Conservation (phyloP, 1,284 basidiomycete genomes). For the Grifola frondosa region DNA sequence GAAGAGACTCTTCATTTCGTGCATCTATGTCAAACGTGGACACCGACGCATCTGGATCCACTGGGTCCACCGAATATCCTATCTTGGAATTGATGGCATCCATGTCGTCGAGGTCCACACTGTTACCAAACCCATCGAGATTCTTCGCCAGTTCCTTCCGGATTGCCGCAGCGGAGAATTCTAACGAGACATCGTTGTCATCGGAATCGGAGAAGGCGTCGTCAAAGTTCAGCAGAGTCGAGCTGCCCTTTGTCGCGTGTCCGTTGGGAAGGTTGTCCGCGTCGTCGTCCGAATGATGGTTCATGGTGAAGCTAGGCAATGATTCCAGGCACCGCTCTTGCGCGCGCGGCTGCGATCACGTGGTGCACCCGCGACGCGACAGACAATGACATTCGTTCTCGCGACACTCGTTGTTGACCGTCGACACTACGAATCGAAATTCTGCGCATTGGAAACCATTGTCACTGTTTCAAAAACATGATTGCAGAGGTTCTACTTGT, state of each 20-base stretch:
- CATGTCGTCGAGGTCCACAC: conserved; percentile 16
- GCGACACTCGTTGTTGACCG: no score
- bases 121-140: conserved; percentile 22
- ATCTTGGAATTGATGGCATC: conserved; percentile 24
- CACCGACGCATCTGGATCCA: conserved; percentile 49
- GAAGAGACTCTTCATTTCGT: conserved; percentile 18
- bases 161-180: conserved; percentile 57
- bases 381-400: no score
- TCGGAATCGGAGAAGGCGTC: conserved; percentile 68
- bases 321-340: no score
- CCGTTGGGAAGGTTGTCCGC: conserved; percentile 2
- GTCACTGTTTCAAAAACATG: no score
- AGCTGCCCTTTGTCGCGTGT: conserved; percentile 4
- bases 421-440: no score
- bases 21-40: conserved; percentile 56
- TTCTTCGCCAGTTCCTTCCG: conserved; percentile 59
- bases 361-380: no score
- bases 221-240: conserved; percentile 47
- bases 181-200: conserved; percentile 42
- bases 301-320: no score
- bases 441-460: no score
- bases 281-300: conserved; percentile 15
- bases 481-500: conserved; percentile 84
- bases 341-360: no score
- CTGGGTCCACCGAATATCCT: conserved; percentile 38